Evolutionary conservation across 192 early-diverging fungal species (phyloP).

Genomic region (Umbelopsis isabellina): DNA sequence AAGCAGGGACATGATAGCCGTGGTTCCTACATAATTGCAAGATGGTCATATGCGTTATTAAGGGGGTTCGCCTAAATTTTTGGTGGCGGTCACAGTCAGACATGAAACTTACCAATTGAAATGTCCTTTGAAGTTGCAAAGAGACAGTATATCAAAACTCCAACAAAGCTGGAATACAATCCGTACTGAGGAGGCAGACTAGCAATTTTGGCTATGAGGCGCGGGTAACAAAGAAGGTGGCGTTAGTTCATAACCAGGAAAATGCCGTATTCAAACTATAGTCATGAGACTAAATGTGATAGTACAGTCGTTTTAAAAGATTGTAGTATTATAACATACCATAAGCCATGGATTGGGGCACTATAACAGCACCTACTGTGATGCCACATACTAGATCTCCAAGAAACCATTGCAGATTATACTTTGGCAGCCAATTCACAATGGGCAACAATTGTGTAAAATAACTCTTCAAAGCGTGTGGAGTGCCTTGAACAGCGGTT

Average conservation of each 20-base stretch:
- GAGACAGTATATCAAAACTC: slow-evolving; percentile 68
- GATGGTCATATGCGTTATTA: neutral
- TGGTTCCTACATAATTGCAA: slow-evolving; percentile 23
- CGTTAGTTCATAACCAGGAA: neutral
- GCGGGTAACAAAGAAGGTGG: neutral
- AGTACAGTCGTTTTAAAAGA: neutral
- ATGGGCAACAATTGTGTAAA: slow-evolving; percentile 47
- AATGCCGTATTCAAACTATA: neutral
- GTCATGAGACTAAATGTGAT: neutral
- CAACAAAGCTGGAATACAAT: slow-evolving; percentile 75
- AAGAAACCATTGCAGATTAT: slow-evolving; percentile 57
- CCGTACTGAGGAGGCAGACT: slow-evolving; percentile 73
- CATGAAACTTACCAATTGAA: slow-evolving; percentile 61
- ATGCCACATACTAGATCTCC: slow-evolving; percentile 73
- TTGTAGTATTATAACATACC: slow-evolving; percentile 23
- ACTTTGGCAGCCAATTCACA: slow-evolving; percentile 52
- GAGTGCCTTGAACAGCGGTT: neutral
- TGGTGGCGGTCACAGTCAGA: neutral
- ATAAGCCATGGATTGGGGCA: slow-evolving; percentile 78
- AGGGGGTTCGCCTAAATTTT: neutral
- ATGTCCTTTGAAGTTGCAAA: slow-evolving; percentile 78
- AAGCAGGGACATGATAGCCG: slow-evolving; percentile 75
- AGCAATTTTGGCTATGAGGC: slow-evolving; percentile 63
- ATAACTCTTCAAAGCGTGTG: slow-evolving; percentile 11
- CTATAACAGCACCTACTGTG: slow-evolving; percentile 74